Conservation (phyloP, 148 eudicot genomes). For the Diospyros kaki region DNA sequence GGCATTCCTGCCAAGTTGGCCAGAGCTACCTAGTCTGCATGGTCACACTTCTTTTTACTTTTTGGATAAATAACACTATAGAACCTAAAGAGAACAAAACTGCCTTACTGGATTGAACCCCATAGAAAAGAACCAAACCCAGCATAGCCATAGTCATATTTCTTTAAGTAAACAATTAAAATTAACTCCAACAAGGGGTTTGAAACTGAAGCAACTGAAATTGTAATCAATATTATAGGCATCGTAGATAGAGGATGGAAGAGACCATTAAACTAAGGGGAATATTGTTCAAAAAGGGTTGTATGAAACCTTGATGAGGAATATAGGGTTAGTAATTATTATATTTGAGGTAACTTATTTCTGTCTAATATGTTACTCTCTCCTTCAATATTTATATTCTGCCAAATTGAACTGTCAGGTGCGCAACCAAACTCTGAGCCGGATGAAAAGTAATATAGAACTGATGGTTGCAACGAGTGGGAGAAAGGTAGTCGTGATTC, state of each 20-base stretch:
- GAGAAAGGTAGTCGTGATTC: slow-evolving; percentile 79
- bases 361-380: not conserved
- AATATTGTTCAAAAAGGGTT: not conserved
- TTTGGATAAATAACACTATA: no score
- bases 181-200: not conserved
- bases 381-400: slow-evolving; percentile 11
- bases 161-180: not conserved
- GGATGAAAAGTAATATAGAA: slow-evolving; percentile 87
- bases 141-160: not conserved
- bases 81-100: no score
- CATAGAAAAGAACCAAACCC: no score
- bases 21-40: not conserved
- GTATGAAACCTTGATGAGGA: not conserved
- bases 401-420: slow-evolving; percentile 45
- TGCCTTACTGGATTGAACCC: no score
- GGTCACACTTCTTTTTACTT: no score
- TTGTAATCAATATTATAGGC: not conserved
- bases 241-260: not conserved
- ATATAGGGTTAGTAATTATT: not conserved
- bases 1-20: not conserved
- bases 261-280: not conserved
- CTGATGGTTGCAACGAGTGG: slow-evolving; percentile 91
- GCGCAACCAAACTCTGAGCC: slow-evolving; percentile 82
- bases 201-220: not conserved
- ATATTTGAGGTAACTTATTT: not conserved